Base-by-base conservation (phyloP, 441 rosid species). In the Croton setiger region DNA sequence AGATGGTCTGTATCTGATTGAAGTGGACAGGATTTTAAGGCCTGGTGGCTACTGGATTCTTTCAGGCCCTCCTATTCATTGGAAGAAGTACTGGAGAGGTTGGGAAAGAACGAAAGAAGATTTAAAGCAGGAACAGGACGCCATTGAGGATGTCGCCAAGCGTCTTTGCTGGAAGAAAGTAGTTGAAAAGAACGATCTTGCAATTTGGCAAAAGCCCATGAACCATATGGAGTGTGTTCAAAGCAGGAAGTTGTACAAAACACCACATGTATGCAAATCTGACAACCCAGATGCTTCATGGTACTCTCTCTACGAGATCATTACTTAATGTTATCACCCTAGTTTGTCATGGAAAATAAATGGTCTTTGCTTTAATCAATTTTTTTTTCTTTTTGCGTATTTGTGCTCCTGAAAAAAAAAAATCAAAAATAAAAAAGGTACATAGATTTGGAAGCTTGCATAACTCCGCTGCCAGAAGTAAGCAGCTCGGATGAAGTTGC, bases 21-120 rank as follows among this genome's bases (percentile, higher is more conserved):
- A 93, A 83, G 95, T 93, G 74, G 97, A 93, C 76, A 83, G 98
- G 64, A 77, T 93, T 58, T 77, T 93, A 37, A 81, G 98, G 77
- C 97, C 98, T 31, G 95, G 98, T 1, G 98, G 91, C 53, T 93
- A 91, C 41, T 93, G 98, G 97, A 82, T 93, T 74, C 91, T 93
- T 5, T 91, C 97, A 3, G 98, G 98, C 31, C 98, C 98, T 68
- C 98, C 97, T 4, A 83, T 93, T 59, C 76, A 68, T 69, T 93
- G 98, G 98, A 88, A 87, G 79, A 89, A 76, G 63, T 74, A 88
- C 75, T 93, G 97, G 97, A 88, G 79, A 82, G 97, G 97, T 2
- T 93, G 98, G 98, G 95, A 89, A 74, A 85, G 98, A 81, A 79
- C 87, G 17, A 70, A 77, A 71, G 88, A 88, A 70, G 96, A 93